These are phyloP conservation scores for Ilyonectria robusta DNA, from an alignment of 2,329 filamentous ascomycete species.

Conservation along the genomic window DNA sequence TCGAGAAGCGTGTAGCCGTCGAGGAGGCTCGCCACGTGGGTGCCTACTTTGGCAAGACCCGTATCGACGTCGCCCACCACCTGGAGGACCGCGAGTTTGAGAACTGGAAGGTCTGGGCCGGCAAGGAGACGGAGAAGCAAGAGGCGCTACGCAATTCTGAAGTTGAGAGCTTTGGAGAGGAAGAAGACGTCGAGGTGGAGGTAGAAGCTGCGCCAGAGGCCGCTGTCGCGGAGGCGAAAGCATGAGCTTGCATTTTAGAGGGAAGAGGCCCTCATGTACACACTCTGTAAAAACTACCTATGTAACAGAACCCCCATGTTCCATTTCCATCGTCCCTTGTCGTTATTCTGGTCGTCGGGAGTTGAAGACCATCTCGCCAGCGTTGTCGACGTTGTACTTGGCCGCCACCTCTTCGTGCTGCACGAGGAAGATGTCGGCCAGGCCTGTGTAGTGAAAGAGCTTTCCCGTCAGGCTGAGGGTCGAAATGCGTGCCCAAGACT, in stretches of 20 bases:
- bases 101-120: conserved; percentile 87
- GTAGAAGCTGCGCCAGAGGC: conserved; percentile 38
- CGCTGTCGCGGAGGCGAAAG: conserved; percentile 19
- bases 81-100: conserved; percentile 87
- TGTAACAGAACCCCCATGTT: conserved; percentile 36
- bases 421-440: conserved; percentile 86
- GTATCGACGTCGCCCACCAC: conserved; percentile 82
- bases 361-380: conserved; percentile 59
- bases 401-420: conserved; percentile 80
- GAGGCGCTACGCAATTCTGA: conserved; percentile 58
- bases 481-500: conserved; percentile 91
- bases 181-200: conserved; percentile 47
- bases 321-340: not conserved
- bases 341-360: conserved; percentile 45
- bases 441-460: conserved; percentile 72
- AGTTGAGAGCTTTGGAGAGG: conserved; percentile 60
- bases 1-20: conserved; percentile 84
- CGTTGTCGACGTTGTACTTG: conserved; percentile 57
- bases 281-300: conserved; percentile 38
- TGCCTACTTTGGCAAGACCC: conserved; percentile 87
- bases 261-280: conserved; percentile 33
- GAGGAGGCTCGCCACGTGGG: conserved; percentile 91
- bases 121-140: conserved; percentile 59
- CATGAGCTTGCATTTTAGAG: conserved; percentile 28
- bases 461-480: conserved; percentile 88